A percentile compares a stretch with the other conserved stretches of the same genome.
phyloP scores from a whole-genome alignment of 768 basidiomycete genomes.

The Suillus bovinus region DNA sequence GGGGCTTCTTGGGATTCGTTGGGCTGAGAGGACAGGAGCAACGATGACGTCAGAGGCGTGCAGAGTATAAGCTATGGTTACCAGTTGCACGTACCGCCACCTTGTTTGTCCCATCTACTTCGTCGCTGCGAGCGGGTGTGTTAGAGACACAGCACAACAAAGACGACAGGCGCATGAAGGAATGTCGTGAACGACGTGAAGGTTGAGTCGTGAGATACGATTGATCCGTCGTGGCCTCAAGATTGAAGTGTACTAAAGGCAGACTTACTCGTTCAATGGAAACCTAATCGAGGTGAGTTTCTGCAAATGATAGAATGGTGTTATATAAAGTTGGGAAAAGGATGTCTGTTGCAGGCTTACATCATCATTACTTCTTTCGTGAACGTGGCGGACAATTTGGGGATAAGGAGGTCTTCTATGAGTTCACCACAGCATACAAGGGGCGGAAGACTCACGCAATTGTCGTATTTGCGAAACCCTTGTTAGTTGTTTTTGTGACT shows the following conservation, averaged over 20 bases:
- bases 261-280: constrained; percentile 32
- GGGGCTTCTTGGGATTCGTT: constrained; percentile 11
- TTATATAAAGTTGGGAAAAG: constrained; percentile 19
- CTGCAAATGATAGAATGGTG: constrained; percentile 20
- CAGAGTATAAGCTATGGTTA: constrained; percentile 19
- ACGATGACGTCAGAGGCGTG: constrained; percentile 10
- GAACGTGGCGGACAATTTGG: constrained; percentile 6
- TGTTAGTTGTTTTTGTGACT: constrained; percentile 16
- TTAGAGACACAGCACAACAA: constrained; percentile 67
- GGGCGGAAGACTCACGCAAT: constrained; percentile 16
- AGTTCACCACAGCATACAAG: background rate
- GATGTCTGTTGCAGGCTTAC: constrained; percentile 23
- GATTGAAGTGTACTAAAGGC: constrained; percentile 21
- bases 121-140: constrained; percentile 51
- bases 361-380: constrained; percentile 31
- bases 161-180: constrained; percentile 60
- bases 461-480: constrained; percentile 22
- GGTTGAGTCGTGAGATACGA: constrained; percentile 9
- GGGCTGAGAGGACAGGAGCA: constrained; percentile 5
- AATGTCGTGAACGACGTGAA: constrained; percentile 27
- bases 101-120: constrained; percentile 37
- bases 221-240: constrained; percentile 13
- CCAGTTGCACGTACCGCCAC: constrained; percentile 27
- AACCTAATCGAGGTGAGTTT: constrained; percentile 25
- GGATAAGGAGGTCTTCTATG: constrained; percentile 3